Evolutionary conservation across 345 rosid genomes (phyloP).

Genomic region (Eucalyptus polybractea): DNA sequence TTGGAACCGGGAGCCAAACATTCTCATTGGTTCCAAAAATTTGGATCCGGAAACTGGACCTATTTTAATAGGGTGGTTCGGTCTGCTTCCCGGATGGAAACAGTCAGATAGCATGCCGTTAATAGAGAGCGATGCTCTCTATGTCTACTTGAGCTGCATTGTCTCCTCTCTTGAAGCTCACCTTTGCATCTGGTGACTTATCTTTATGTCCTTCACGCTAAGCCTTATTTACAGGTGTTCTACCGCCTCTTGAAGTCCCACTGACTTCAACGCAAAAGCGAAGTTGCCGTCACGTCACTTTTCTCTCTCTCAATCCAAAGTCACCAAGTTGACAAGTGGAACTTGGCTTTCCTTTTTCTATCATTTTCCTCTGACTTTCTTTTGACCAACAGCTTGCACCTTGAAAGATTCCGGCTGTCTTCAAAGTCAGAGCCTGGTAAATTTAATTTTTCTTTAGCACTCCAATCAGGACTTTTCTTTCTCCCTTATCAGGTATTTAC

Average conservation of each 20-base stretch:
- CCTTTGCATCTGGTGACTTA: neutral
- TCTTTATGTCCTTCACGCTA: neutral
- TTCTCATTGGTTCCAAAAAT: too few species aligned
- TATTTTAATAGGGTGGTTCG: accelerated
- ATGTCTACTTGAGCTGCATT: neutral
- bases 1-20: accelerated
- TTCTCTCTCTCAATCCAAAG: neutral
- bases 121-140: neutral
- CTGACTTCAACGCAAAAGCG: neutral
- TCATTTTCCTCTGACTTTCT: neutral
- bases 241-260: neutral
- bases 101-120: too few species aligned
- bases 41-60: accelerated
- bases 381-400: neutral
- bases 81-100: too few species aligned
- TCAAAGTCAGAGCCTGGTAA: neutral
- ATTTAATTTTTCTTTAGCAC: too few species aligned
- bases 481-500: too few species aligned
- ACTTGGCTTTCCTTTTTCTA: neutral
- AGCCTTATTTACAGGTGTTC: neutral
- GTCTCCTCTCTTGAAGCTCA: neutral
- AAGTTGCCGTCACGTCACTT: neutral
- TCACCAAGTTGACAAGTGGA: neutral
- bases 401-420: neutral
- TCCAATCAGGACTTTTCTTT: neutral